Evolutionary conservation across 169 alveolate genomes (phyloP), one percentile per base, ranked within the genome.

Genomic region (Pseudocohnilembus persalinus): DNA sequence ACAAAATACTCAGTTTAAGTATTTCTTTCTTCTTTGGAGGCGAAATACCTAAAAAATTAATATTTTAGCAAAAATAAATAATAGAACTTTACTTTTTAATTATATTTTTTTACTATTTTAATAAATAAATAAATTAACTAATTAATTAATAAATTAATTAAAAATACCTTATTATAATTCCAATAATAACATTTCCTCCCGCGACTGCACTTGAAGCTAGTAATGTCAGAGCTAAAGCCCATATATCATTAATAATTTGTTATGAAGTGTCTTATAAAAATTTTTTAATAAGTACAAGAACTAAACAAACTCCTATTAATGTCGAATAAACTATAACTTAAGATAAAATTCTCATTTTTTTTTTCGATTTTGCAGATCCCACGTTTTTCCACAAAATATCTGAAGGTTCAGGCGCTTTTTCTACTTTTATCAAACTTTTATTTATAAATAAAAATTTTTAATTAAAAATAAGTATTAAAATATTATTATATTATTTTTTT

Each of bases 391-490:
- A 83, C 20, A 74, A 28, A 25, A 83, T 74, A n/a, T 83, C 88
- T 32, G 88, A 73, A 0, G 88, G 88, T 34, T 83, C 88, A n/a
- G 88, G 81, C 6, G 88, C 81, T 74, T 76, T 83, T 83, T 64
- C 74, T 11, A 83, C 35, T 80, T 29, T 80, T 27, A 80, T 80
- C 4, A 63, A 27, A 0, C 77, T 28, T 33, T 64, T 1, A 24
- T 28, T 49, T 4, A 77, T 31, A 30, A n/a, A n/a, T n/a, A n/a
- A n/a, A n/a, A n/a, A n/a, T n/a, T n/a, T n/a, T n/a, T n/a, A n/a
- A n/a, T n/a, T n/a, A n/a, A n/a, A n/a, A n/a, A n/a, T n/a, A n/a
- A n/a, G n/a, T n/a, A n/a, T n/a, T n/a, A 31, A 75, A 75, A 31
- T 25, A 0, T 75, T 64, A 15, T 29, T 29, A 0, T 31, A 29